Base-by-base conservation (phyloP, 768 basidiomycete genomes). In the Roridomyces roridus region DNA sequence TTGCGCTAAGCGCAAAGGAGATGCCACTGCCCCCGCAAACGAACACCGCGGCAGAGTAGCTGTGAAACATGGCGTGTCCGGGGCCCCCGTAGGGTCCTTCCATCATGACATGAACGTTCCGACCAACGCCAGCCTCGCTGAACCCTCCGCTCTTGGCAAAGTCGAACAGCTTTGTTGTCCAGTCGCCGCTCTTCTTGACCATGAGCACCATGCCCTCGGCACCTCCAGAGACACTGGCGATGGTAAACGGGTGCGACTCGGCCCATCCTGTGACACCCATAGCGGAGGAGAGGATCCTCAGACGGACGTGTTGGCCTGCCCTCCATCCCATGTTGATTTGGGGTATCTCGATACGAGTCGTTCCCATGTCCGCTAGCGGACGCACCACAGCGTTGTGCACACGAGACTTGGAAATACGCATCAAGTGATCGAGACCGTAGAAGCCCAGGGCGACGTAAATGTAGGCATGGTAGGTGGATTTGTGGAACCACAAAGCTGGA, bases 181-280 rank as follows among this genome's bases (percentile, higher is more conserved):
- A 87, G 12, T 69, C 67, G 2, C 84, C 84, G 0, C 73, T 67
- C 35, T 70, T 76, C 68, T 85, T 85, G 50, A 74, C 76, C 66
- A 84, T 71, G 53, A 86, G 62, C 11, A 80, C 77, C 55, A 86
- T 47, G 0, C 84, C 83, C 25, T 81, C 78, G 66, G 24, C 77
- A 70, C 85, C 83, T 24, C 52, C 56, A 21, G 39, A 47, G n/a
- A 51, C 79, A 40, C 76, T 80, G 2, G 84, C 79, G 47, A 87
- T 83, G 5, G 86, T 83, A 68, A 87, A 87, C 2, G 85, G 86
- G 51, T 88, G 87, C 8, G 68, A 68, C 60, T 85, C 81, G 10
- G 76, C 64, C 72, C 77, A 74, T 10, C 73, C 76, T 39, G 69
- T 62, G 37, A 67, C 31, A 4, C 81, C 80, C 65, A 81, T 71